A percentile compares a stretch with the other conserved stretches of the same genome.
These are phyloP conservation scores for Irpex sp. DNA, from an alignment of 1,284 basidiomycete genomes.

Conservation along the genomic window DNA sequence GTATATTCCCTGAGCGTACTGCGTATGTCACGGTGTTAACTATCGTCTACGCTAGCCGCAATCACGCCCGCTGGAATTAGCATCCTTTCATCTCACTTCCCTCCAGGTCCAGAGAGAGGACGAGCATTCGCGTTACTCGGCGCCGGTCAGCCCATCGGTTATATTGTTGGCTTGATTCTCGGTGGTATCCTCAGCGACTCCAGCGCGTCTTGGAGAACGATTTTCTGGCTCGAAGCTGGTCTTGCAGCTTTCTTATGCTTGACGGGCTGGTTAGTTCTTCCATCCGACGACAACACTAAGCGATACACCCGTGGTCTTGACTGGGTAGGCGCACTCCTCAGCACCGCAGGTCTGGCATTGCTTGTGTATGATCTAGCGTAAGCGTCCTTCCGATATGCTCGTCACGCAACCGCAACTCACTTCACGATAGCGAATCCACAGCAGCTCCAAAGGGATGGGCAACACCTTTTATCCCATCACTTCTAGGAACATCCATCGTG, in stretches of 20 bases:
- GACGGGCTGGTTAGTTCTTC: slow-evolving; percentile 24
- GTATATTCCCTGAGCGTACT: not conserved
- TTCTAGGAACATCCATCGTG: slow-evolving; percentile 26
- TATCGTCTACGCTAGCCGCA: slow-evolving; percentile 15
- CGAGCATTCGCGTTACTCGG: slow-evolving; percentile 31
- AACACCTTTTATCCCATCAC: slow-evolving; percentile 29
- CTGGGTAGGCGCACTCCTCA: slow-evolving; percentile 32
- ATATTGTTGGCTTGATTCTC: slow-evolving; percentile 30
- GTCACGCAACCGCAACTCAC: not conserved
- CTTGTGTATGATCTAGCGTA: slow-evolving; percentile 33
- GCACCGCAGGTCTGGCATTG: slow-evolving; percentile 28
- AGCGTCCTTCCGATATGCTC: slow-evolving; percentile 7
- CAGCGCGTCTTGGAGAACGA: slow-evolving; percentile 29
- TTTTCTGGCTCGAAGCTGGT: slow-evolving; percentile 33
- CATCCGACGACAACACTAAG: slow-evolving; percentile 14
- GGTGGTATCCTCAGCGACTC: slow-evolving; percentile 31
- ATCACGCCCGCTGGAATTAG: slow-evolving; percentile 29
- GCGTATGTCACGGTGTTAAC: not conserved
- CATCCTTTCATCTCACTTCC: slow-evolving; percentile 25
- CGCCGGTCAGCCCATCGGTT: slow-evolving; percentile 32
- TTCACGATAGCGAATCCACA: slow-evolving; percentile 24
- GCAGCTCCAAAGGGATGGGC: slow-evolving; percentile 29
- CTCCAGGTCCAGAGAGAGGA: slow-evolving; percentile 24
- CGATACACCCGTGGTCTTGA: slow-evolving; percentile 33
- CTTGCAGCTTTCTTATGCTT: slow-evolving; percentile 27